Evolutionary conservation across 1,284 basidiomycete species (phyloP), one percentile per base, ranked within the genome.

Genomic region (Leccinum huronense): DNA sequence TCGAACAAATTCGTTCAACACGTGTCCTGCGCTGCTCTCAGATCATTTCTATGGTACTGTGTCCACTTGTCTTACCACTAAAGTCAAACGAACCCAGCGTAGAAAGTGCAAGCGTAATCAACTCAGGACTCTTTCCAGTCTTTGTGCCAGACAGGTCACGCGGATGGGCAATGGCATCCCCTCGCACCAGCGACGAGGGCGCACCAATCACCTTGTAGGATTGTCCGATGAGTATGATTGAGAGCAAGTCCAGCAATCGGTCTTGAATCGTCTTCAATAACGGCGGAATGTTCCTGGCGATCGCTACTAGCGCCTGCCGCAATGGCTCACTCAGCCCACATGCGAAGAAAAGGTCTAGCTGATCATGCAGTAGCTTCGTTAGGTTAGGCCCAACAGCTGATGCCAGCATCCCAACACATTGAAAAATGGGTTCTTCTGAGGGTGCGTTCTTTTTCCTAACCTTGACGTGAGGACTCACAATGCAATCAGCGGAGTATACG

Each of bases 361-460:
- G 90, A 73, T 99, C 97, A 76, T 98, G 97, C 70, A 99, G 84
- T 64, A 97, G 85, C 73, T 96, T 94, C 1, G 97, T 98, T 60
- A 99, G 82, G 74, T 96, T 97, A 1, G 96, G 95, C 0, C 97
- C 97, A 45, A 99, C 95, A 5, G 97, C 95, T 0, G 89, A 88
- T 1, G 96, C 95, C 59, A 99, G 83, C 93, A 98, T 96, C 40
- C 95, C 95, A 58, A 99, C 87, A 77, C 97, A 99, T 80, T 98
- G 94, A 75, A 99, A 99, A 68, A 99, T 96, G 0, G 97, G 93
- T 67, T 94, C 94, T 78, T 98, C 97, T 14, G 92, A 89, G 5
- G 93, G 92, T 3, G 94, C 93, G 72, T 94, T 95, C 83, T 97
- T 98, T 76, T 91, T 94, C 56, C 94, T 94, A 72, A 55, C n/a